These are phyloP conservation scores for Coniochaeta prunicola DNA, from an alignment of 2,329 filamentous ascomycete genomes.

Conservation along the genomic window DNA sequence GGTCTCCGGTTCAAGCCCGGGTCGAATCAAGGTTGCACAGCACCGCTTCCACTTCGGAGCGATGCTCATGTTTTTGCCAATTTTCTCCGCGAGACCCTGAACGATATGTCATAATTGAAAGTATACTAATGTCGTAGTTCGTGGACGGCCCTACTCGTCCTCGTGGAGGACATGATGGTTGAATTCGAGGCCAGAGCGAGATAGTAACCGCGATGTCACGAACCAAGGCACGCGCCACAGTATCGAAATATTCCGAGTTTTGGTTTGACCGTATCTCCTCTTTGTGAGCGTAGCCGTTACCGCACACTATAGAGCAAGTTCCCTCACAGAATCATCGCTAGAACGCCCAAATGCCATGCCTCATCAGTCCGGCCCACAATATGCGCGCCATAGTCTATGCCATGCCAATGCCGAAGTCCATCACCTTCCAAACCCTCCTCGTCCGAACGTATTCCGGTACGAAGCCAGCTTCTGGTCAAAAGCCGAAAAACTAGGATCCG, in stretches of 20 bases:
- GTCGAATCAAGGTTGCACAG: neutral
- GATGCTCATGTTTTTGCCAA: too few relatives aligned
- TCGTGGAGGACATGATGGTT: too few relatives aligned
- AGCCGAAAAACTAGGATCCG: neutral
- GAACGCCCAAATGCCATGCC: neutral
- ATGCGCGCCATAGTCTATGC: neutral
- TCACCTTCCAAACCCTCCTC: neutral
- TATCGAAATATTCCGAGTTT: neutral
- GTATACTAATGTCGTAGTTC: too few relatives aligned
- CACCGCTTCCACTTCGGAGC: neutral
- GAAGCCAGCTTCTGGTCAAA: constrained; percentile 6
- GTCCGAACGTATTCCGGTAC: neutral
- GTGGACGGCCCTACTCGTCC: too few relatives aligned
- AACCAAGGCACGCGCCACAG: neutral
- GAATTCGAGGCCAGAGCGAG: too few relatives aligned
- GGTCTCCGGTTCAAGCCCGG: constrained; percentile 20
- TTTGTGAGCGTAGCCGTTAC: neutral
- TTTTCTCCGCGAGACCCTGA: too few relatives aligned
- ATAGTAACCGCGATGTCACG: neutral
- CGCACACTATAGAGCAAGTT: too few relatives aligned
- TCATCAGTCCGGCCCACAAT: neutral
- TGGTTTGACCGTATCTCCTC: neutral
- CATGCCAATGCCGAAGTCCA: neutral
- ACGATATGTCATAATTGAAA: too few relatives aligned
- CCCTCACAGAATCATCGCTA: neutral